Percentiles rank a stretch among this genome's conserved stretches.
Evolutionary conservation across 1,284 basidiomycete genomes (phyloP).

Genomic region (Lentinula novae-zelandiae): DNA sequence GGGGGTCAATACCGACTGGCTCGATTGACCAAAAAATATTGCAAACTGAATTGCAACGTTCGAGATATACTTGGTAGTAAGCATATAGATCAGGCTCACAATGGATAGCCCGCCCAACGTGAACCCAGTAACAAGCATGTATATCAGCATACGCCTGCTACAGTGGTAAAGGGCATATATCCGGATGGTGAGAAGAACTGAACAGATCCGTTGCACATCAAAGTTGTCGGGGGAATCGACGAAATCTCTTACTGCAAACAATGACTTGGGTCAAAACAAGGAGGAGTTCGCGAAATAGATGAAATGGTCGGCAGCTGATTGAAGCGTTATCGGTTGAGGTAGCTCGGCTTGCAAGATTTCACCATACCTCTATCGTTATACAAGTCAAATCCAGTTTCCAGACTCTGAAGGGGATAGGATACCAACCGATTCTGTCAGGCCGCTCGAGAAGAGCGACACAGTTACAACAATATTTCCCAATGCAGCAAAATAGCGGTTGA

Average conservation of each 20-base stretch:
- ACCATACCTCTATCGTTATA: not conserved
- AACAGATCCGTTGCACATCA: not conserved
- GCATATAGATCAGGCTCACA: not conserved
- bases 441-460: constrained; percentile 3
- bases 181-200: constrained; percentile 12
- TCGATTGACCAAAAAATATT: constrained; percentile 9
- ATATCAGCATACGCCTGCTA: constrained; percentile 1
- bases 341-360: not conserved
- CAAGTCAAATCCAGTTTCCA: not conserved
- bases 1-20: not conserved
- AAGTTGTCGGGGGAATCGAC: not conserved
- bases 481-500: constrained; percentile 8
- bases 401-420: not conserved
- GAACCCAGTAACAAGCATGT: constrained; percentile 7
- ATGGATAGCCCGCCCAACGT: not conserved
- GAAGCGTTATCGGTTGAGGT: not conserved
- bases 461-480: constrained; percentile 8
- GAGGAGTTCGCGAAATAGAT: constrained; percentile 7
- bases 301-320: constrained; percentile 7
- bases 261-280: constrained; percentile 10
- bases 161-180: constrained; percentile 11
- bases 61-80: too few relatives aligned
- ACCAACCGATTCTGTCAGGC: constrained; percentile 5
- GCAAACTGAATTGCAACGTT: constrained; percentile 1
- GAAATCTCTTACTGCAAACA: constrained; percentile 6